Percentiles rank a stretch among this genome's conserved stretches.
Evolutionary conservation across 768 basidiomycete species (phyloP).

Genomic region (Auricularia sp.): DNA sequence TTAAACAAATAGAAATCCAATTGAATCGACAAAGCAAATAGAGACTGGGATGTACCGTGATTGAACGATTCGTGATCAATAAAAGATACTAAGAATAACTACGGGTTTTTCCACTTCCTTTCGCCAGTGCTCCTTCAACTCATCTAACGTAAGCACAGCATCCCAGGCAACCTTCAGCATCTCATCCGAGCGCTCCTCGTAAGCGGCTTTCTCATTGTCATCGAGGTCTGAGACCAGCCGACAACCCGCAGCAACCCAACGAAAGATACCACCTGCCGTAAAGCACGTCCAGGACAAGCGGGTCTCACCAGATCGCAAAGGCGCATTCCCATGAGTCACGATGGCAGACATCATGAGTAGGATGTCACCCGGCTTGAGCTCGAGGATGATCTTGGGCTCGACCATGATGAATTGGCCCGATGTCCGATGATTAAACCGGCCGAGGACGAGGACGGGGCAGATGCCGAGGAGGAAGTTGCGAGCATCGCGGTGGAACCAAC

Average conservation of each 20-base stretch:
- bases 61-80: too few species aligned
- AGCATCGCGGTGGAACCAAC: constrained; percentile 16
- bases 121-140: too few species aligned
- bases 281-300: constrained; percentile 17
- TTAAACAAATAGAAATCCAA: too few species aligned
- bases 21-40: too few species aligned
- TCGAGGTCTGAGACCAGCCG: background rate
- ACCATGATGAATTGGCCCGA: constrained; percentile 26
- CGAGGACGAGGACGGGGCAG: constrained; percentile 23
- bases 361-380: constrained; percentile 16
- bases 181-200: background rate
- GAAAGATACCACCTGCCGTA: constrained; percentile 1
- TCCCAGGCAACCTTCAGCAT: too few species aligned
- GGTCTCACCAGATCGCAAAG: constrained; percentile 11
- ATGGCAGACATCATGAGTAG: constrained; percentile 22
- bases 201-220: background rate
- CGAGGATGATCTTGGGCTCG: constrained; percentile 17
- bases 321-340: constrained; percentile 18
- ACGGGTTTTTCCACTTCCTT: too few species aligned
- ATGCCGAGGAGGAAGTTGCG: constrained; percentile 22
- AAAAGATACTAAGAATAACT: too few species aligned
- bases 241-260: background rate
- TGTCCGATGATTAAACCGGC: constrained; percentile 17
- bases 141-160: too few species aligned
- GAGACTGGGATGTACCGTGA: too few species aligned